Evolutionary conservation across 495 filamentous ascomycete species (phyloP).

Genomic region (Penicillium steckii): DNA sequence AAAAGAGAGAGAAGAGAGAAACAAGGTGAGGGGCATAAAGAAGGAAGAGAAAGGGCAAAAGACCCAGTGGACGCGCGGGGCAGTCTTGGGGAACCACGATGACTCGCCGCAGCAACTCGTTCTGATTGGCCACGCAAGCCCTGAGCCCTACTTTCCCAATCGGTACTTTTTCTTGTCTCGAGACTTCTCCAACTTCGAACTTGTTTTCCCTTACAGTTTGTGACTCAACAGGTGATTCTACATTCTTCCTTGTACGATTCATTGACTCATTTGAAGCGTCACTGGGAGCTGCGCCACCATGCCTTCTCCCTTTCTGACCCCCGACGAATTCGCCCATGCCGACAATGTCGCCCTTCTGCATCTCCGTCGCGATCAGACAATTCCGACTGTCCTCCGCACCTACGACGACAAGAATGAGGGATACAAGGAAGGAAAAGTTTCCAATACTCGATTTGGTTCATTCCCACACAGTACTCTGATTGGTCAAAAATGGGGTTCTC

Average conservation of each 20-base stretch:
- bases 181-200: slow-evolving; percentile 4
- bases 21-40: slow-evolving; percentile 32
- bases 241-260: no score
- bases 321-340: slow-evolving; percentile 52
- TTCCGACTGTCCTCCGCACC: slow-evolving; percentile 68
- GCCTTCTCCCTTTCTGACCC: slow-evolving; percentile 71
- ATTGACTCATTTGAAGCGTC: background rate
- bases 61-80: slow-evolving; percentile 22
- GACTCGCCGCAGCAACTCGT: slow-evolving; percentile 9
- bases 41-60: slow-evolving; percentile 18
- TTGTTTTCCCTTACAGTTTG: background rate
- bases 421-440: slow-evolving; percentile 77
- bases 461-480: slow-evolving; percentile 90
- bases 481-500: slow-evolving; percentile 81
- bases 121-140: slow-evolving; percentile 23
- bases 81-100: slow-evolving; percentile 15
- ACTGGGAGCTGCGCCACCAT: slow-evolving; percentile 15
- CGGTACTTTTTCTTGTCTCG: slow-evolving; percentile 23
- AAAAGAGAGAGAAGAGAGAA: slow-evolving; percentile 5
- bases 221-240: no score
- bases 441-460: slow-evolving; percentile 92
- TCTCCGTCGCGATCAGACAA: slow-evolving; percentile 76
- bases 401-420: slow-evolving; percentile 61
- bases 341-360: slow-evolving; percentile 73
- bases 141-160: slow-evolving; percentile 36